phyloP scores from a whole-genome alignment of 2,329 filamentous ascomycete genomes.

The Remersonia thermophila region DNA sequence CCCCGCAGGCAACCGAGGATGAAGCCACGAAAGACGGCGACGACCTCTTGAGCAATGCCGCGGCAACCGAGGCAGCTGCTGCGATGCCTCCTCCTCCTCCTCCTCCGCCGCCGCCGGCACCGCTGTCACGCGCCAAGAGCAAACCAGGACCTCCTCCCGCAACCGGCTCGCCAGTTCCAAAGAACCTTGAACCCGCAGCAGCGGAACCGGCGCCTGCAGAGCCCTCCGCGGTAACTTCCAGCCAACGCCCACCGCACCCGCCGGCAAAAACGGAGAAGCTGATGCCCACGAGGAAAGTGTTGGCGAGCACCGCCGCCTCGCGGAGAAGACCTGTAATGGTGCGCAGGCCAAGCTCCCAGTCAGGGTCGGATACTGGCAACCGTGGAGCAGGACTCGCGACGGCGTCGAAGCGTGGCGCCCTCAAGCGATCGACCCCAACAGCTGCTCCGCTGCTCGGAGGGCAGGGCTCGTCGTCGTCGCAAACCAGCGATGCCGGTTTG shows the following conservation, averaged over 20 bases:
- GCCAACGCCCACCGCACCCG: constrained; percentile 12
- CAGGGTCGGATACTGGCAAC: constrained; percentile 18
- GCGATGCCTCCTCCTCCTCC: constrained; percentile 13
- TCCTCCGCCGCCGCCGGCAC: too few relatives aligned
- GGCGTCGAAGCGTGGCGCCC: constrained; percentile 2
- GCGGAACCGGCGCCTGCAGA: constrained; percentile 7
- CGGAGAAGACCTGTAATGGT: constrained; percentile 35
- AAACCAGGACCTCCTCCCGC: constrained; percentile 23
- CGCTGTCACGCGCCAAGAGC: constrained; percentile 20
- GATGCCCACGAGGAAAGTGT: constrained; percentile 25
- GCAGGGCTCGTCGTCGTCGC: constrained; percentile 7
- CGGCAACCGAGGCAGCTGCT: constrained; percentile 16
- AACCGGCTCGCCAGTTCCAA: background rate
- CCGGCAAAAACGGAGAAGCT: constrained; percentile 22
- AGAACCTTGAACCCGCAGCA: background rate
- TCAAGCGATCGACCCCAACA: constrained; percentile 1
- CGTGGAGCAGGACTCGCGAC: constrained; percentile 5
- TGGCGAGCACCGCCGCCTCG: constrained; percentile 30
- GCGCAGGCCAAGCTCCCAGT: constrained; percentile 36
- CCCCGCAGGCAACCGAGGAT: constrained; percentile 37
- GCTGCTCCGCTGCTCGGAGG: constrained; percentile 4
- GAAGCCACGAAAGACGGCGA: constrained; percentile 28
- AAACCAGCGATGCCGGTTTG: constrained; percentile 7
- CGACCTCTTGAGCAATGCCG: too few relatives aligned
- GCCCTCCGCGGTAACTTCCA: background rate